Evolutionary conservation across 768 basidiomycete genomes (phyloP).

Genomic region (Pulveroboletus sp.): DNA sequence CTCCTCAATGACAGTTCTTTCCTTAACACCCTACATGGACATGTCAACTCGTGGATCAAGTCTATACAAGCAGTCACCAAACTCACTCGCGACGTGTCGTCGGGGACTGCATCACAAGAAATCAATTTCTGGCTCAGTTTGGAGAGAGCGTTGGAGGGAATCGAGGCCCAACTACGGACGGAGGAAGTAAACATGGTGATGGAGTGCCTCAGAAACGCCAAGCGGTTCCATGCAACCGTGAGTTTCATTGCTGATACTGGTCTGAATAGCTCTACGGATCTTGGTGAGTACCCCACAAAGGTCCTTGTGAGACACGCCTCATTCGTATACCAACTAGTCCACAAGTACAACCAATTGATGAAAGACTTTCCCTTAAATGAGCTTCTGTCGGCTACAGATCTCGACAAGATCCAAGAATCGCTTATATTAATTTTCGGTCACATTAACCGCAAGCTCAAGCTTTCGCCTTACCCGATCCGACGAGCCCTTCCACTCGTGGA

Average conservation of each 20-base stretch:
- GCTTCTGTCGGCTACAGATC: slow-evolving; percentile 92
- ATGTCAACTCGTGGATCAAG: slow-evolving; percentile 98
- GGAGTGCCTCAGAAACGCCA: slow-evolving; percentile 93
- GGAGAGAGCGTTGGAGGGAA: slow-evolving; percentile 89
- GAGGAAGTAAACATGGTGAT: slow-evolving; percentile 92
- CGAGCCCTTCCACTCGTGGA: slow-evolving; percentile 96
- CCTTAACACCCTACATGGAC: slow-evolving; percentile 87
- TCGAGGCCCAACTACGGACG: slow-evolving; percentile 86
- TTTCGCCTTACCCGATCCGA: slow-evolving; percentile 95
- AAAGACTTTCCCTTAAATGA: slow-evolving; percentile 99
- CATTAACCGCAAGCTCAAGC: slow-evolving; percentile 91
- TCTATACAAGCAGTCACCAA: slow-evolving; percentile 96
- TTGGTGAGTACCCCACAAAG: slow-evolving; percentile 47
- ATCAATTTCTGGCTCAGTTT: slow-evolving; percentile 99
- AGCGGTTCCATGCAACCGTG: slow-evolving; percentile 95
- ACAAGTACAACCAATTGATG: slow-evolving; percentile 98
- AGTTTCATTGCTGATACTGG: slow-evolving; percentile 98
- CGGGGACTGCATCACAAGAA: slow-evolving; percentile 96
- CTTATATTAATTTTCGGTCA: slow-evolving; percentile 86
- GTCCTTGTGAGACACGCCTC: background rate
- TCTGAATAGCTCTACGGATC: slow-evolving; percentile 88
- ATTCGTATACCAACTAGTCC: slow-evolving; percentile 51
- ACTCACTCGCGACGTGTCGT: slow-evolving; percentile 87
- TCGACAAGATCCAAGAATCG: slow-evolving; percentile 92
- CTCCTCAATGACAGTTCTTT: slow-evolving; percentile 85